phyloP scores from a whole-genome alignment of 1,284 basidiomycete genomes.

The Crocinoboletus sp. region DNA sequence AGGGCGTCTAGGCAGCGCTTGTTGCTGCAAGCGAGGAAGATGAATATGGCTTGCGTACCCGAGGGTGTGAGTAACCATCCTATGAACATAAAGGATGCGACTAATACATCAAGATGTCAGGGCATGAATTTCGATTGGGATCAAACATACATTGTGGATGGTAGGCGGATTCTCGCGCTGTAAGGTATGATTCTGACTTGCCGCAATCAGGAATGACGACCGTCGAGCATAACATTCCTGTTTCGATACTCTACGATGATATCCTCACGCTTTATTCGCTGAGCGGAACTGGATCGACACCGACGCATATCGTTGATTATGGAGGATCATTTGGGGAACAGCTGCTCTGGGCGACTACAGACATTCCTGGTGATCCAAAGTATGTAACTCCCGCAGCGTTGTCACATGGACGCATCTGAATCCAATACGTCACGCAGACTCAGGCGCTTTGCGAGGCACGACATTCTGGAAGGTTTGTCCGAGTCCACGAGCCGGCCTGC shows the following conservation, averaged over 20 bases:
- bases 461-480: conserved; percentile 54
- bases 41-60: conserved; percentile 67
- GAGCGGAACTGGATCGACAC: conserved; percentile 69
- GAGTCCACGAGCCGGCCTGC: conserved; percentile 58
- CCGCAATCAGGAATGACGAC: conserved; percentile 62
- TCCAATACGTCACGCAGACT: conserved; percentile 36
- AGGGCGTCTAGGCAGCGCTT: conserved; percentile 66
- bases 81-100: neutral
- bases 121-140: conserved; percentile 78
- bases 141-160: conserved; percentile 67
- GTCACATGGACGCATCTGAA: neutral
- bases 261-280: conserved; percentile 52
- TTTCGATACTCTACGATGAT: conserved; percentile 65
- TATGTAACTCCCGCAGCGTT: conserved; percentile 28
- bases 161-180: conserved; percentile 31
- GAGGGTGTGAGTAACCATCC: conserved; percentile 45
- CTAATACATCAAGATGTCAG: conserved; percentile 23
- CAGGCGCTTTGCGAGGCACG: conserved; percentile 58
- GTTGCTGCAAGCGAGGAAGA: conserved; percentile 52
- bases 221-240: conserved; percentile 65
- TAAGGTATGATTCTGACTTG: conserved; percentile 7
- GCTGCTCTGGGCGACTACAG: conserved; percentile 58
- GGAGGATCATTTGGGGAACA: conserved; percentile 65
- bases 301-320: conserved; percentile 71
- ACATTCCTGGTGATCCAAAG: conserved; percentile 65